Percentiles rank a stretch among this genome's conserved stretches.
Evolutionary conservation across 2,329 filamentous ascomycete genomes (phyloP).

Genomic region (Juglanconis oblonga): DNA sequence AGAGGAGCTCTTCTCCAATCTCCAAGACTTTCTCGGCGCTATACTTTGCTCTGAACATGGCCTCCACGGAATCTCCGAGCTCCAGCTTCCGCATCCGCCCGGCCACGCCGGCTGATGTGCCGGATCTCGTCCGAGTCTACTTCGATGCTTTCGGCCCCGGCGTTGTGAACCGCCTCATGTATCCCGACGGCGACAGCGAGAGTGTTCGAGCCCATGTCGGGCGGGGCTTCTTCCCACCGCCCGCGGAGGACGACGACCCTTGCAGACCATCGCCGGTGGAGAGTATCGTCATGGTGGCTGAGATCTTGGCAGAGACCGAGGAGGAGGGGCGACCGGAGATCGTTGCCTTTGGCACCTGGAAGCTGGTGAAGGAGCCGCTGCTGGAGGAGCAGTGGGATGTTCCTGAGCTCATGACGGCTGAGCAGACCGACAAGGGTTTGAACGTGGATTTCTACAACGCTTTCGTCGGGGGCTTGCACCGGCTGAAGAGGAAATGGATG

Average conservation of each 20-base stretch:
- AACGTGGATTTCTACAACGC: slow-evolving; percentile 20
- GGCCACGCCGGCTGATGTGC: slow-evolving; percentile 8
- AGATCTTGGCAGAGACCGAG: slow-evolving; percentile 18
- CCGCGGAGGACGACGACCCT: background rate
- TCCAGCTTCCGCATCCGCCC: slow-evolving; percentile 4
- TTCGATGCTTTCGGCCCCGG: slow-evolving; percentile 10
- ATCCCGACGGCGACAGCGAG: slow-evolving; percentile 22
- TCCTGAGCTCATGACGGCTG: slow-evolving; percentile 11
- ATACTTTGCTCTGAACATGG: background rate
- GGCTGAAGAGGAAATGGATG: slow-evolving; percentile 16
- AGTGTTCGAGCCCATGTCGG: slow-evolving; percentile 19
- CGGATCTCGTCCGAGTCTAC: slow-evolving; percentile 2
- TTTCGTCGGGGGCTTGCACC: slow-evolving; percentile 26
- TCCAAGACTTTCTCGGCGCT: background rate
- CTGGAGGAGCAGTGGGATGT: slow-evolving; percentile 26
- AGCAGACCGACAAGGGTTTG: slow-evolving; percentile 23
- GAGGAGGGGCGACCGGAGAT: slow-evolving; percentile 22
- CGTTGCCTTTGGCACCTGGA: slow-evolving; percentile 29
- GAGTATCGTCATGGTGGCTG: slow-evolving; percentile 24
- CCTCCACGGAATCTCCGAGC: background rate
- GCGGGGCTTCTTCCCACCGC: slow-evolving; percentile 14
- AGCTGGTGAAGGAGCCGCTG: slow-evolving; percentile 20
- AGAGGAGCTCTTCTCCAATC: background rate
- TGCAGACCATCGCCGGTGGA: background rate
- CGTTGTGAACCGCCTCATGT: slow-evolving; percentile 26